phyloP scores from a whole-genome alignment of 345 rosid species.

The Geranium brycei region DNA sequence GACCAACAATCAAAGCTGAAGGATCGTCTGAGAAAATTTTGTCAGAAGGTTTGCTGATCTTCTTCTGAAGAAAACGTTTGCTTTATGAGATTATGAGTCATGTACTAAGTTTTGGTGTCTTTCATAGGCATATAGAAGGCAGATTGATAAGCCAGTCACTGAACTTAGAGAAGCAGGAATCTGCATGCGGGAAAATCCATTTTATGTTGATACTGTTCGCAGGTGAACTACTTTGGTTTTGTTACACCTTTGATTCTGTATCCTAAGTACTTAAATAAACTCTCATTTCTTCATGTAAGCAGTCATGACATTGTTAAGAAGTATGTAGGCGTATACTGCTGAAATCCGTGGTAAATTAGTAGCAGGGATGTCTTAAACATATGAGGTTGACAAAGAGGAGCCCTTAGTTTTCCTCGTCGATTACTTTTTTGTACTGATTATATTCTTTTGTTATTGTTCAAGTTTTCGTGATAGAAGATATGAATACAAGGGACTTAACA shows the following conservation, averaged over 20 bases:
- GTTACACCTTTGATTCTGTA: not conserved
- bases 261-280: not conserved
- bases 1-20: conserved; percentile 72
- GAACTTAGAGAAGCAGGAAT: conserved; percentile 97
- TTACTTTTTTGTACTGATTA: not conserved
- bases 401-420: not conserved
- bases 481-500: conserved; percentile 92
- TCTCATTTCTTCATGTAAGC: not conserved
- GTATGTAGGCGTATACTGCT: conserved; percentile 7
- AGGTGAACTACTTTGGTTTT: conserved; percentile 33
- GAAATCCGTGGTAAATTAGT: not conserved
- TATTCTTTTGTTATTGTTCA: conserved; percentile 15
- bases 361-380: not conserved
- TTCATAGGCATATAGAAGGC: conserved; percentile 68
- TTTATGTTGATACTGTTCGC: conserved; percentile 90
- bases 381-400: not conserved
- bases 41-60: conserved; percentile 57
- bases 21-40: conserved; percentile 75
- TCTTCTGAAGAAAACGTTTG: conserved; percentile 9
- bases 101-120: conserved; percentile 14
- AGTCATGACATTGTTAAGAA: not conserved
- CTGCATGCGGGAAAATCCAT: conserved; percentile 96
- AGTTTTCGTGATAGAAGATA: conserved; percentile 98
- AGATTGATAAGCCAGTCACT: conserved; percentile 72
- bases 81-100: conserved; percentile 6